Base-by-base conservation (phyloP, 2,329 filamentous ascomycete genomes). In the Ambrosiella beaveri region DNA sequence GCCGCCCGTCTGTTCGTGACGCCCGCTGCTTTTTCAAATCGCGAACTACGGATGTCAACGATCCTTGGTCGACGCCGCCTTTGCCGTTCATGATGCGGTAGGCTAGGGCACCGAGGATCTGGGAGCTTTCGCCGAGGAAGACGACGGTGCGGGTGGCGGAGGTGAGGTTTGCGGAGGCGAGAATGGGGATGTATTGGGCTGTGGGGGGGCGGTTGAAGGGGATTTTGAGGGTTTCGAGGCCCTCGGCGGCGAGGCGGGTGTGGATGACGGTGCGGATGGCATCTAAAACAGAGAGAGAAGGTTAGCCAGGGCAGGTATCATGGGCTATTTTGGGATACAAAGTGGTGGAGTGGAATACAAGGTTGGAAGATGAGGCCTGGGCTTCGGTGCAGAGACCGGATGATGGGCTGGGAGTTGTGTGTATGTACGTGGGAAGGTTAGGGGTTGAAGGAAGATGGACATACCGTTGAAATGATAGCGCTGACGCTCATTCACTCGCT, bases 401-500 rank as follows among this genome's bases (percentile, higher is more conserved):
- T 27, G 3, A 27, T 27, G 3, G 19, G 19, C 19, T 19, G 19
- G 27, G 3, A 27, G 27, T 27, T 27, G 27, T 27, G 27, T 27
- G 27, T 27, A 27, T 27, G 27, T 27, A 27, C 27, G 27, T 27
- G 3, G 27, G 27, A 27, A 27, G 27, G 27, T 27, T 4, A 27
- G 27, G 27, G 27, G 27, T 27, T 27, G 27, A 27, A 27, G 27
- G 27, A 27, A 27, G 27, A 53, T 15, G 12, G 38, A 68, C 73
- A 63, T 67, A 87, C 88, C 71, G 64, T 94, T 84, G 69, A 95
- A 81, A 44, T 82, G 75, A 63, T 85, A 85, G 15, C 84, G 78
- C 64, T 88, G 87, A 17, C 84, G 74, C 45, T 84, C 77, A 67
- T 95, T 95, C 70, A 84, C 77, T 41, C 88, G 82, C n/a, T 79